phyloP scores from a whole-genome alignment of 768 basidiomycete genomes.

The Coprinopsis strossmayeri region DNA sequence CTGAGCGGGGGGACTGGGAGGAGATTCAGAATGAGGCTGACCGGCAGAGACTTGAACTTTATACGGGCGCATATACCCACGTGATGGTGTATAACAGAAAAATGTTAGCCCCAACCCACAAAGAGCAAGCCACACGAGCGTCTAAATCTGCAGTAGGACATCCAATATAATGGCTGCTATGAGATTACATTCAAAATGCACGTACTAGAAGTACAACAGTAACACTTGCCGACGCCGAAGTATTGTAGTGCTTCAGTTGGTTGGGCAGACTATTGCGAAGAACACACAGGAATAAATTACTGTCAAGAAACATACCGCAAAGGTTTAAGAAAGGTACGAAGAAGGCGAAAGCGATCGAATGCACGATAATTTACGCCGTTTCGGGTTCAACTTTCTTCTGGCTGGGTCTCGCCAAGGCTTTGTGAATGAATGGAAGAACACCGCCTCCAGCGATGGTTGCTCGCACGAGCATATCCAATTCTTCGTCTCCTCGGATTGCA shows the following conservation, averaged over 20 bases:
- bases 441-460: constrained; percentile 93
- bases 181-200: not conserved
- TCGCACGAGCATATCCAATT: constrained; percentile 90
- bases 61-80: constrained; percentile 7
- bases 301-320: not conserved
- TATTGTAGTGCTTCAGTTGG: too few relatives aligned
- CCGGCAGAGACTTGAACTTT: constrained; percentile 13
- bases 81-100: constrained; percentile 11
- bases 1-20: constrained; percentile 16
- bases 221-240: not conserved
- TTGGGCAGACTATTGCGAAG: too few relatives aligned
- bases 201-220: not conserved
- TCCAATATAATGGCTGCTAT: not conserved
- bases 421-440: constrained; percentile 85
- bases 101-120: constrained; percentile 11
- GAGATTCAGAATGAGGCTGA: constrained; percentile 23
- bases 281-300: too few relatives aligned
- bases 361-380: not conserved
- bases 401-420: constrained; percentile 58
- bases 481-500: constrained; percentile 95
- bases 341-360: too few relatives aligned
- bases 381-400: constrained; percentile 25
- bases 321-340: not conserved
- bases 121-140: not conserved
- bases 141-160: not conserved